phyloP scores from a whole-genome alignment of 768 basidiomycete species.

The Suillus bovinus region DNA sequence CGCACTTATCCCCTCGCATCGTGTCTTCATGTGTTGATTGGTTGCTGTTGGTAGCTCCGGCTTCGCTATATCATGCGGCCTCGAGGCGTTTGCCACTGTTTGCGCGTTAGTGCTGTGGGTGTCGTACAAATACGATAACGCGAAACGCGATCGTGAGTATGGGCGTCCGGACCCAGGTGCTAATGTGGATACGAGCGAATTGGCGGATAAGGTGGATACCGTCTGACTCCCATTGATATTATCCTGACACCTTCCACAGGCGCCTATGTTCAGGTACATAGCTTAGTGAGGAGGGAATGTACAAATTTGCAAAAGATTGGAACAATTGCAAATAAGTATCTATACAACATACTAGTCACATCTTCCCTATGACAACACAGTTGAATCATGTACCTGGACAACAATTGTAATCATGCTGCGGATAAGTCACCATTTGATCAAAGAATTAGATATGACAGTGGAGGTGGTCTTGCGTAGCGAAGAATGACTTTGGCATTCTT shows the following conservation, averaged over 20 bases:
- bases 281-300: slow-evolving; percentile 1
- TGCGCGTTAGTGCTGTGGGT: slow-evolving; percentile 54
- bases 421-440: slow-evolving; percentile 89
- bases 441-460: slow-evolving; percentile 68
- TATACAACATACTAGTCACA: neutral
- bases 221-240: neutral
- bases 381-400: neutral
- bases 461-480: slow-evolving; percentile 80
- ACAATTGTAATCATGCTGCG: neutral
- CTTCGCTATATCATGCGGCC: slow-evolving; percentile 53
- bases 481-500: slow-evolving; percentile 84
- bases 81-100: slow-evolving; percentile 56
- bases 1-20: neutral
- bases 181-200: slow-evolving; percentile 57
- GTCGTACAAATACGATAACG: slow-evolving; percentile 65
- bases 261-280: slow-evolving; percentile 17
- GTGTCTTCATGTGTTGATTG: neutral
- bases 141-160: slow-evolving; percentile 48
- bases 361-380: neutral
- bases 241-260: slow-evolving; percentile 5
- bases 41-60: slow-evolving; percentile 45
- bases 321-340: neutral
- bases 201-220: slow-evolving; percentile 64
- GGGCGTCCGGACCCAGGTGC: slow-evolving; percentile 48
- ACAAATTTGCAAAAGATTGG: neutral